Conservation (phyloP, 2,329 filamentous ascomycete genomes). For the Claviceps maximensis region DNA sequence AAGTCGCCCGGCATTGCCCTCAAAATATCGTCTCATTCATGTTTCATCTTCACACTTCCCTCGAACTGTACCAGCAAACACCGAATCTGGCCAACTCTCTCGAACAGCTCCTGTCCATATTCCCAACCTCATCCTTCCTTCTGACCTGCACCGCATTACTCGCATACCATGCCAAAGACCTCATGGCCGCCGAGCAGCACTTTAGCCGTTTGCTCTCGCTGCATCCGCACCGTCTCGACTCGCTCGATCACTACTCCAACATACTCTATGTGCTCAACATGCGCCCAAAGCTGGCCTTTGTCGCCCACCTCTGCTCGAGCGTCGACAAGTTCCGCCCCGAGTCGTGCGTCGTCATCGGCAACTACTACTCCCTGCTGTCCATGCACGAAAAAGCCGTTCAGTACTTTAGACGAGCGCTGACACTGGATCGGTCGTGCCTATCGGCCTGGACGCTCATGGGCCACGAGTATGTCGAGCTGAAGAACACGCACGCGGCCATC, state of each 20-base stretch:
- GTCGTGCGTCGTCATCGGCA: conserved; percentile 91
- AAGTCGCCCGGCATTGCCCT: conserved; percentile 59
- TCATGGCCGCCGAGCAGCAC: conserved; percentile 53
- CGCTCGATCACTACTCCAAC: conserved; percentile 91
- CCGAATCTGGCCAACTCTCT: conserved; percentile 61
- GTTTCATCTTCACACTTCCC: conserved; percentile 80
- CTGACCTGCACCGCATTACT: conserved; percentile 81
- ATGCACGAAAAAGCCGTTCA: conserved; percentile 97
- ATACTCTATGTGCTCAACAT: conserved; percentile 88
- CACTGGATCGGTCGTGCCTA: conserved; percentile 77
- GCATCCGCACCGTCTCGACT: conserved; percentile 64
- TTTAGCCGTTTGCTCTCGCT: conserved; percentile 71
- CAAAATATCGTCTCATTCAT: conserved; percentile 88
- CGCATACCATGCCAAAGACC: conserved; percentile 78
- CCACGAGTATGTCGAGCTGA: conserved; percentile 96
- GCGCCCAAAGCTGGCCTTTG: conserved; percentile 77
- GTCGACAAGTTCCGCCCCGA: conserved; percentile 95
- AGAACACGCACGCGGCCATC: conserved; percentile 95
- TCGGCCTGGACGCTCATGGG: conserved; percentile 98
- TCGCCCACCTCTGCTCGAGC: conserved; percentile 80
- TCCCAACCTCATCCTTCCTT: conserved; percentile 78
- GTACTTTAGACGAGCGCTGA: conserved; percentile 88
- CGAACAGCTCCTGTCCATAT: conserved; percentile 67
- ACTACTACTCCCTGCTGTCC: conserved; percentile 90
- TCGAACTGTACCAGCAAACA: conserved; percentile 82